Evolutionary conservation across 345 rosid species (phyloP).

Genomic region (Draba incana): DNA sequence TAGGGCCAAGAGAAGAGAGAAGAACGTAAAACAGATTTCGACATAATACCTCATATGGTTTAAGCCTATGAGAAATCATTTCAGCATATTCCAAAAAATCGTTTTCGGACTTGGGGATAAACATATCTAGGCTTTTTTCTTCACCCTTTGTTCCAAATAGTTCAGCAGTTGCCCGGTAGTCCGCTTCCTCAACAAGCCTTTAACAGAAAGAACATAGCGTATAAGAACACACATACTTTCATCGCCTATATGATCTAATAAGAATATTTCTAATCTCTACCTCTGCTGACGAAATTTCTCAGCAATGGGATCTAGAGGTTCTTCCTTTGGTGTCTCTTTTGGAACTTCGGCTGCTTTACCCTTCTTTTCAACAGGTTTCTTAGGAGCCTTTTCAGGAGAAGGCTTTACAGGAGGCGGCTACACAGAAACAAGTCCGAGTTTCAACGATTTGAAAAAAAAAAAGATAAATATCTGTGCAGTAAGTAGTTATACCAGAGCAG

Average conservation of each 20-base stretch:
- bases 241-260: no score
- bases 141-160: slow-evolving; percentile 65
- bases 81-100: slow-evolving; percentile 94
- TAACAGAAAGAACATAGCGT: slow-evolving; percentile 8
- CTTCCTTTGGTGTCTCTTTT: slow-evolving; percentile 40
- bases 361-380: slow-evolving; percentile 61
- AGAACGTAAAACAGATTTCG: slow-evolving; percentile 12
- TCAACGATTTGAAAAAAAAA: neutral
- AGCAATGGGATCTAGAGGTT: slow-evolving; percentile 64
- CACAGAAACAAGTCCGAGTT: slow-evolving; percentile 25
- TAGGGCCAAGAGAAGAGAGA: neutral
- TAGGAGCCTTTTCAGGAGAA: slow-evolving; percentile 46
- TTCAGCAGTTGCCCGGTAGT: slow-evolving; percentile 70
- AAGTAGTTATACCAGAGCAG: slow-evolving; percentile 57
- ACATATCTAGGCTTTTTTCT: slow-evolving; percentile 62
- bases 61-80: slow-evolving; percentile 73
- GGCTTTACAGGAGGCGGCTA: slow-evolving; percentile 55
- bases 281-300: slow-evolving; percentile 85
- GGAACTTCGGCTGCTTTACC: slow-evolving; percentile 49
- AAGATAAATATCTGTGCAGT: neutral
- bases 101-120: slow-evolving; percentile 92
- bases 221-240: slow-evolving; percentile 3
- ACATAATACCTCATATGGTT: slow-evolving; percentile 67
- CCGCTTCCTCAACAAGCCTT: slow-evolving; percentile 97
- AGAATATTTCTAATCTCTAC: slow-evolving; percentile 38